Conservation (phyloP, 2,329 filamentous ascomycete species). For the Talaromyces sp. region DNA sequence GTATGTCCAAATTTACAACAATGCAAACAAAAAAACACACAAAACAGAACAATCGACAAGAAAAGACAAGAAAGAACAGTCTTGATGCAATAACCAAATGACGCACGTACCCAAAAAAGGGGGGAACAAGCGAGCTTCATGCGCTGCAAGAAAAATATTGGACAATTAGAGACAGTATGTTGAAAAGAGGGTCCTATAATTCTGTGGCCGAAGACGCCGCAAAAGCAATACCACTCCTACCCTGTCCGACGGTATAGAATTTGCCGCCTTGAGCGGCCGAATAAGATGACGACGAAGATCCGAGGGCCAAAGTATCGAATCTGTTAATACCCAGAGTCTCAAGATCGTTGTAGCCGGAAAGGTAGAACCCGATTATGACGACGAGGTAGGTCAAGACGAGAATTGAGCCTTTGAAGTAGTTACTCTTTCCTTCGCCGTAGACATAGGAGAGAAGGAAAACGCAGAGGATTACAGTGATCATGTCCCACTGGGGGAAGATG, state of each 20-base stretch:
- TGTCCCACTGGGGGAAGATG: conserved; percentile 98
- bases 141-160: background rate
- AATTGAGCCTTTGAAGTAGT: conserved; percentile 99
- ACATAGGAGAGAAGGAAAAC: conserved; percentile 96
- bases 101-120: background rate
- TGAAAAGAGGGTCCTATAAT: background rate
- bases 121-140: background rate
- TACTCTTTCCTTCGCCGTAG: conserved; percentile 98
- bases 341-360: conserved; percentile 63
- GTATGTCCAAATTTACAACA: background rate
- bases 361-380: conserved; percentile 86
- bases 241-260: conserved; percentile 17
- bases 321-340: conserved; percentile 47
- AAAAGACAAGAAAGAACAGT: background rate
- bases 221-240: conserved; percentile 16
- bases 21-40: background rate
- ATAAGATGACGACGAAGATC: background rate
- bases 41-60: background rate
- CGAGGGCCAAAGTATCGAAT: conserved; percentile 45
- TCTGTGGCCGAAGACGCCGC: background rate
- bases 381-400: conserved; percentile 89
- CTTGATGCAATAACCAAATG: background rate
- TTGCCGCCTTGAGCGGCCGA: conserved; percentile 4
- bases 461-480: conserved; percentile 93
- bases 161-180: background rate